A percentile compares a stretch with the other conserved stretches of the same genome.
These are phyloP conservation scores for Globisporangium solare DNA, from an alignment of 352 stramenopile genomes.

Conservation along the genomic window DNA sequence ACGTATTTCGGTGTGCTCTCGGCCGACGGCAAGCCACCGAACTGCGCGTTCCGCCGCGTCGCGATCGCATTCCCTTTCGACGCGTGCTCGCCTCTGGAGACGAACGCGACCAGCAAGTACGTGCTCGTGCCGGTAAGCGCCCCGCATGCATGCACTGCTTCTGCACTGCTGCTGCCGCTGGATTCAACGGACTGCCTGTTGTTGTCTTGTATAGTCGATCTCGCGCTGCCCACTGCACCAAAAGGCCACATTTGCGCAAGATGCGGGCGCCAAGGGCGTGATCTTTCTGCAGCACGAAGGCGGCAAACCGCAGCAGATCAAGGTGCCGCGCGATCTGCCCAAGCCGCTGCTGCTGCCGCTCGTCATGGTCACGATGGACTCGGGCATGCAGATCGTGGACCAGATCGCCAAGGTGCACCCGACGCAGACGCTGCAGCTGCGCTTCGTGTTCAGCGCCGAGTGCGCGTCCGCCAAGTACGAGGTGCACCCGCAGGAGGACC, in stretches of 20 bases:
- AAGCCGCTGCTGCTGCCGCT: conserved; percentile 44
- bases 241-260: conserved; percentile 51
- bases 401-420: conserved; percentile 27
- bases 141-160: not conserved
- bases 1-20: conserved; percentile 58
- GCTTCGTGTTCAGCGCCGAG: conserved; percentile 52
- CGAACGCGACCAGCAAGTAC: conserved; percentile 46
- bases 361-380: conserved; percentile 65
- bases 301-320: conserved; percentile 53
- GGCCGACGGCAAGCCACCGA: conserved; percentile 42
- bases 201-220: conserved; percentile 24
- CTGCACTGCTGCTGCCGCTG: not conserved
- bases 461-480: conserved; percentile 39
- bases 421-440: conserved; percentile 30
- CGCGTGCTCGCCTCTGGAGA: conserved; percentile 41
- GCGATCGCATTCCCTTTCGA: conserved; percentile 48
- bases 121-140: conserved; percentile 47
- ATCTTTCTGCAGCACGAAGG: conserved; percentile 53
- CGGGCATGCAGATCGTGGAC: conserved; percentile 41
- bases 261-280: conserved; percentile 54
- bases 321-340: conserved; percentile 32
- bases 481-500: conserved; percentile 39
- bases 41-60: conserved; percentile 49
- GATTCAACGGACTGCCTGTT: conserved; percentile 1
- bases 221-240: conserved; percentile 57